phyloP scores from a whole-genome alignment of 192 early-diverging fungal species.

The Pilaira anomala region DNA sequence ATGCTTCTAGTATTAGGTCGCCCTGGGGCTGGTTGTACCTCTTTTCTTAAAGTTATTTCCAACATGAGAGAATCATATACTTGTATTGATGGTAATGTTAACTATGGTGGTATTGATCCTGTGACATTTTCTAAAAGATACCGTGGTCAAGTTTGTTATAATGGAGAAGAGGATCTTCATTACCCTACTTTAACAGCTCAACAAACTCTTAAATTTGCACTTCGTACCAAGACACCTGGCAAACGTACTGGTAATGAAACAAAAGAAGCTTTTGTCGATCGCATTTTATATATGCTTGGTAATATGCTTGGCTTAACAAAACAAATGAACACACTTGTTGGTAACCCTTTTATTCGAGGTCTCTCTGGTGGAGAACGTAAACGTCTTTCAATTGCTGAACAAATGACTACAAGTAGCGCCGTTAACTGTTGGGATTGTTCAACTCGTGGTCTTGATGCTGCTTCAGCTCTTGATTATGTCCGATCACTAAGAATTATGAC shows the following conservation, averaged over 20 bases:
- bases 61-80: constrained; percentile 54
- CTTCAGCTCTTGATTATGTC: constrained; percentile 77
- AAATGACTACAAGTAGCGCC: constrained; percentile 58
- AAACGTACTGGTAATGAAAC: constrained; percentile 44
- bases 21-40: constrained; percentile 67
- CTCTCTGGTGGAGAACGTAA: constrained; percentile 77
- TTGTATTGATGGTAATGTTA: constrained; percentile 51
- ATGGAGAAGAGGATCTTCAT: constrained; percentile 78
- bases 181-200: constrained; percentile 76
- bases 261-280: constrained; percentile 47
- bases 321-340: constrained; percentile 66
- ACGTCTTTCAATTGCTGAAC: constrained; percentile 75
- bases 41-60: constrained; percentile 58
- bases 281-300: constrained; percentile 45
- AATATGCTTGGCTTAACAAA: constrained; percentile 55
- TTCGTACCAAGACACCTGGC: constrained; percentile 69
- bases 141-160: constrained; percentile 74
- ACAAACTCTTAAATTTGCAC: constrained; percentile 73
- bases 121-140: constrained; percentile 57
- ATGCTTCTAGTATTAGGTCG: constrained; percentile 67
- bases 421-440: constrained; percentile 60
- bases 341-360: constrained; percentile 73
- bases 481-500: constrained; percentile 70
- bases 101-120: constrained; percentile 66
- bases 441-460: constrained; percentile 76